A percentile compares a stretch with the other conserved stretches of the same genome.
Conservation (phyloP, 1,284 basidiomycete genomes). For the Kwoniella shivajii region DNA sequence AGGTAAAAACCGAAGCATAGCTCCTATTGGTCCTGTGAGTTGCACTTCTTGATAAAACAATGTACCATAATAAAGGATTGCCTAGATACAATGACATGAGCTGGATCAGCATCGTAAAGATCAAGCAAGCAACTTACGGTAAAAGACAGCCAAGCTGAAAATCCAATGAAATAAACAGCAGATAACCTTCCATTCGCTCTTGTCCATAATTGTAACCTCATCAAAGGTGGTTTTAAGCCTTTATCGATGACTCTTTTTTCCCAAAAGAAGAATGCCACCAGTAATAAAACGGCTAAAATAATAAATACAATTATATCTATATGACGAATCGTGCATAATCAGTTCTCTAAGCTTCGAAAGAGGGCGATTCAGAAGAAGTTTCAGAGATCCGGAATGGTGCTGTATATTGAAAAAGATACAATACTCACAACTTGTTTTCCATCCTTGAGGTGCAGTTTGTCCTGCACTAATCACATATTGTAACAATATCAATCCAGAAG, state of each 20-base stretch:
- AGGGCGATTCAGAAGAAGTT: too few species aligned
- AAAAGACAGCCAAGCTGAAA: constrained; percentile 71
- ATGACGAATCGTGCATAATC: neutral
- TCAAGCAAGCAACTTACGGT: constrained; percentile 23
- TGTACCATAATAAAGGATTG: constrained; percentile 42
- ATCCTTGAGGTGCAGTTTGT: constrained; percentile 67
- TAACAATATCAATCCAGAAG: constrained; percentile 72
- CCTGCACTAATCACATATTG: constrained; percentile 79
- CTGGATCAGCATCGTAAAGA: neutral
- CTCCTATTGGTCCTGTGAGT: constrained; percentile 56
- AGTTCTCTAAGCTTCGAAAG: neutral
- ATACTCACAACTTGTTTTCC: constrained; percentile 72
- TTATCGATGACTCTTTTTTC: constrained; percentile 59
- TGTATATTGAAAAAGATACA: too few species aligned
- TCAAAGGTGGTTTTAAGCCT: constrained; percentile 43
- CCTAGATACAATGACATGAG: constrained; percentile 9
- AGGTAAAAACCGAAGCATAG: constrained; percentile 76
- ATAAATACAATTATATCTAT: constrained; percentile 60
- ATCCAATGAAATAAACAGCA: constrained; percentile 67
- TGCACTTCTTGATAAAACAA: constrained; percentile 50
- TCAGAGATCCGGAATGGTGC: too few species aligned
- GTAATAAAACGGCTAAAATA: constrained; percentile 65
- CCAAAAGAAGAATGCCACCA: constrained; percentile 64
- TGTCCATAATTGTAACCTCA: constrained; percentile 32
- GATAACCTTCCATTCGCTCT: constrained; percentile 67